A percentile compares a stretch with the other conserved stretches of the same genome.
Evolutionary conservation across 1,284 basidiomycete species (phyloP).

Genomic region (Tilletia indica): DNA sequence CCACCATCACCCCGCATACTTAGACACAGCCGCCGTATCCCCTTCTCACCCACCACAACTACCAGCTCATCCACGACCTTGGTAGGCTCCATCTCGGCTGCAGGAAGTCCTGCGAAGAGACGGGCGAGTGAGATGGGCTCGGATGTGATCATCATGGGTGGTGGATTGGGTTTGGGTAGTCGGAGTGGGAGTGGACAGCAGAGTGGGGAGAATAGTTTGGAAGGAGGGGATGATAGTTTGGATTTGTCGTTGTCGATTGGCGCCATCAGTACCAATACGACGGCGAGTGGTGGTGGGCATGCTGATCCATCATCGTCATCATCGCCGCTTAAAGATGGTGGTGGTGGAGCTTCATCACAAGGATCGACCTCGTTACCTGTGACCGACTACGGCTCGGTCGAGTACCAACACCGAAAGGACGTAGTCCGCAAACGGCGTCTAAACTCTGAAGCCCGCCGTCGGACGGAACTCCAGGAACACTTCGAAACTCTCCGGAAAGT

Average conservation of each 20-base stretch:
- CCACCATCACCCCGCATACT: no score
- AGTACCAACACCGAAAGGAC: not conserved
- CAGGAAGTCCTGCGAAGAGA: not conserved
- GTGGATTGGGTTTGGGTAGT: not conserved
- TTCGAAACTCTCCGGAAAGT: not conserved
- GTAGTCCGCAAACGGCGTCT: not conserved
- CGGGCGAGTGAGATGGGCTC: not conserved
- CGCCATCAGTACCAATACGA: not conserved
- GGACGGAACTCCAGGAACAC: not conserved
- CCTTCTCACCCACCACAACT: not conserved
- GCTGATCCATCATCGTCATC: not conserved
- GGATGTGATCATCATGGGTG: not conserved
- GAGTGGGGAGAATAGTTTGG: not conserved
- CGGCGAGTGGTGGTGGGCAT: not conserved
- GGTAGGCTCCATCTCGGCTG: not conserved
- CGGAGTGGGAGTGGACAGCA: not conserved
- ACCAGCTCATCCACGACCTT: not conserved
- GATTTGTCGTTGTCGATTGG: not conserved
- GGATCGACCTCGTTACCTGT: not conserved
- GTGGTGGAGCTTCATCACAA: not conserved
- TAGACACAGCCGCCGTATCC: not conserved
- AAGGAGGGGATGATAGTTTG: not conserved
- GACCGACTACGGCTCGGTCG: conserved; percentile 7
- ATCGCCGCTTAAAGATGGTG: not conserved
- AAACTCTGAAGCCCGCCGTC: not conserved